Percentiles rank a stretch among this genome's conserved stretches.
phyloP scores from a whole-genome alignment of 805 yeast genomes.

The Saccharomyces mikatae region DNA sequence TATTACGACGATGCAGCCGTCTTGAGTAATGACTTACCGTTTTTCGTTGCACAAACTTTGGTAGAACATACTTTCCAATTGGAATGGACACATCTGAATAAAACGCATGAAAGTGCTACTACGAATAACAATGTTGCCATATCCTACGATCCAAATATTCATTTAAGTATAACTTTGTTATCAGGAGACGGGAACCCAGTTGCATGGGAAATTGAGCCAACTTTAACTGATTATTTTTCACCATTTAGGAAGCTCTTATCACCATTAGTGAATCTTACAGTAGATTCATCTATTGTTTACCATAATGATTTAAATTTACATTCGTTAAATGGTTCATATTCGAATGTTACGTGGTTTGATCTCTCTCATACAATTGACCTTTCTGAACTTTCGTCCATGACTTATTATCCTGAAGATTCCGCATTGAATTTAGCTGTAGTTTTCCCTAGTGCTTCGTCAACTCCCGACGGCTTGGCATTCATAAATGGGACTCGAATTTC shows the following conservation, averaged over 20 bases:
- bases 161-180: constrained; percentile 66
- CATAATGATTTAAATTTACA: constrained; percentile 35
- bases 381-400: constrained; percentile 57
- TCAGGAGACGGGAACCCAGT: constrained; percentile 61
- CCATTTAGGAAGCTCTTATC: constrained; percentile 49
- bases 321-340: constrained; percentile 18
- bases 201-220: constrained; percentile 63
- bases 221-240: constrained; percentile 41
- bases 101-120: constrained; percentile 4
- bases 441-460: constrained; percentile 23
- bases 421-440: constrained; percentile 58
- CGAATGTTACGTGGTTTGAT: constrained; percentile 39
- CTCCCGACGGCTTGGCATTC: constrained; percentile 37
- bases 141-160: constrained; percentile 50
- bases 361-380: constrained; percentile 72
- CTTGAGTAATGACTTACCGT: constrained; percentile 55
- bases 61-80: constrained; percentile 38
- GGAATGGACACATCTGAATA: constrained; percentile 32
- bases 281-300: constrained; percentile 73
- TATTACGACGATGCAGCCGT: constrained; percentile 34
- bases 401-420: constrained; percentile 52
- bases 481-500: constrained; percentile 7
- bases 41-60: constrained; percentile 46
- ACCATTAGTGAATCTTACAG: constrained; percentile 58
- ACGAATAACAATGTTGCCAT: constrained; percentile 23